Evolutionary conservation across 2,329 filamentous ascomycete genomes (phyloP), one percentile per base, ranked within the genome.

Genomic region (Fusarium pilosicola): DNA sequence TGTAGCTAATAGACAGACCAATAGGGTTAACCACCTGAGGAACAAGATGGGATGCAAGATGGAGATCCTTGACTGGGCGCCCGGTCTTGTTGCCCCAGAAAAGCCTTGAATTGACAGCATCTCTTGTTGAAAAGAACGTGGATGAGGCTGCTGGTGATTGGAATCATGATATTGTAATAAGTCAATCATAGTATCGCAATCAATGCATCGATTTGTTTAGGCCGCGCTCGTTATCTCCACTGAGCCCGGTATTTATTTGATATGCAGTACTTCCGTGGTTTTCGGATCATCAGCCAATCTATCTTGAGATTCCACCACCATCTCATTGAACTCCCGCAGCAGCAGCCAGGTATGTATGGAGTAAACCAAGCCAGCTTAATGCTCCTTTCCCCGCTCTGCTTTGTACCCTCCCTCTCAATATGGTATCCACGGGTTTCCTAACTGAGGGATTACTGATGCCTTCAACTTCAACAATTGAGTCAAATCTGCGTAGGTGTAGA

Each of bases 331-430:
- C 54, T 52, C 14, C 32, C 32, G 7, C 28, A 45, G 63, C 61
- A 61, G 41, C 60, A 61, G 42, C 49, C 49, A 63, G 28, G 26
- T 26, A 46, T 18, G 44, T 26, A 46, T 18, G 44, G 44, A 26
- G 44, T 38, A 62, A 36, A 64, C 24, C 28, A 59, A 54, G 45
- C 39, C 65, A 64, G 24, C 39, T 30, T 66, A 76, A 64, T 74
- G 62, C 62, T 61, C 69, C 73, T 67, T 77, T 75, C 75, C 75
- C 75, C 75, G 74, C 75, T 72, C 73, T 72, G 70, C 38, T 49
- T 51, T 62, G 54, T 44, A 30, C 46, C 59, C 45, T 62, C 51
- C 51, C 51, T 49, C 38, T 44, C 52, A 32, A 45, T 30, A 34
- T 57, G 57, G n/a, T 42, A 44, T 60, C 49, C 51, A 34, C 38